phyloP scores from a whole-genome alignment of 345 rosid species.

The Lumnitzera racemosa region DNA sequence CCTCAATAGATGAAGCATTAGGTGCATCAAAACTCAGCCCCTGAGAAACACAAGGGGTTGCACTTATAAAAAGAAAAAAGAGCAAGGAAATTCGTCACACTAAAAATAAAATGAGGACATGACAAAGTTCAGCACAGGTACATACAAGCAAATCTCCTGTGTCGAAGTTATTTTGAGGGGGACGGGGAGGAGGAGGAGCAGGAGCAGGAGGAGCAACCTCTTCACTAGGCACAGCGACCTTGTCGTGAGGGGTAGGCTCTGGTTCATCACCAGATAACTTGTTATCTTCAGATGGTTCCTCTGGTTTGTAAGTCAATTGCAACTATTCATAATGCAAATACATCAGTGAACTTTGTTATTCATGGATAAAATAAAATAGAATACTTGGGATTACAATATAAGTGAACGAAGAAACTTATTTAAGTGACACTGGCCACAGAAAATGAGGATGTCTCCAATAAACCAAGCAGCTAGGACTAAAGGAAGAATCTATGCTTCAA shows the following conservation, averaged over 20 bases:
- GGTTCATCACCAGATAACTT: constrained; percentile 46
- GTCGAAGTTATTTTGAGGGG: constrained; percentile 48
- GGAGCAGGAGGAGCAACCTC: constrained; percentile 31
- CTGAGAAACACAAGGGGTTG: constrained; percentile 23
- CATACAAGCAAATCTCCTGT: constrained; percentile 82
- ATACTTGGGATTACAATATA: too few species aligned
- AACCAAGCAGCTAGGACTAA: neutral
- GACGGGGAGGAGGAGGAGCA: constrained; percentile 36
- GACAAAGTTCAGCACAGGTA: neutral
- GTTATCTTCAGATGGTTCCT: constrained; percentile 52
- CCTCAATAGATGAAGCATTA: constrained; percentile 71
- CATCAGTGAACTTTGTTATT: constrained; percentile 14
- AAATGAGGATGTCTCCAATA: too few species aligned
- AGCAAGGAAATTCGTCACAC: neutral
- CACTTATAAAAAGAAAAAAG: constrained; percentile 6
- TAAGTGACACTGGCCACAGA: too few species aligned
- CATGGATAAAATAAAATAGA: too few species aligned
- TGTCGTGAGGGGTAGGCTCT: constrained; percentile 47
- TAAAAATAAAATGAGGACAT: neutral
- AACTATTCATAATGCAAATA: constrained; percentile 34
- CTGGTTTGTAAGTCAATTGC: constrained; percentile 71
- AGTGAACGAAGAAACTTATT: too few species aligned
- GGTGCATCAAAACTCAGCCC: constrained; percentile 51
- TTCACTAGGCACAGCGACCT: constrained; percentile 27
- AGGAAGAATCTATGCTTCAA: neutral